Evolutionary conservation across 2,329 filamentous ascomycete species (phyloP).

Genomic region (Curvularia sp.): DNA sequence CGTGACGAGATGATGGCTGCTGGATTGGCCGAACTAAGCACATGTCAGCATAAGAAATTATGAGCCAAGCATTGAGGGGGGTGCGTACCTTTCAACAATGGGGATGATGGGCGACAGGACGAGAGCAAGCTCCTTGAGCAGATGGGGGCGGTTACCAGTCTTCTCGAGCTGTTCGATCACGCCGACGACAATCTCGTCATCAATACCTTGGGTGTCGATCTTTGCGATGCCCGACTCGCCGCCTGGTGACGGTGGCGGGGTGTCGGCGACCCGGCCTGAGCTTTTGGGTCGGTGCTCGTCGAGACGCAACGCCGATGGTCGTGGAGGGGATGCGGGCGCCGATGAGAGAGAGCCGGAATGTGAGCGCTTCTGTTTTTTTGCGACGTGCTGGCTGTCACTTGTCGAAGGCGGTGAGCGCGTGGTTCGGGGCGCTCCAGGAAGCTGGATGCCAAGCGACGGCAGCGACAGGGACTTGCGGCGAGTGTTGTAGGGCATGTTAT

Average conservation of each 20-base stretch:
- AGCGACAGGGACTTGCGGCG: slow-evolving; percentile 94
- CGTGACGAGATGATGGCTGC: slow-evolving; percentile 94
- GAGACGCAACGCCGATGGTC: slow-evolving; percentile 56
- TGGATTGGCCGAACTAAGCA: slow-evolving; percentile 87
- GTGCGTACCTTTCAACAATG: slow-evolving; percentile 87
- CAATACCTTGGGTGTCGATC: slow-evolving; percentile 82
- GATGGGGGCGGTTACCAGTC: slow-evolving; percentile 88
- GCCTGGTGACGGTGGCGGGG: slow-evolving; percentile 77
- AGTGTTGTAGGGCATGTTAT: slow-evolving; percentile 89
- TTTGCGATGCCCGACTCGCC: slow-evolving; percentile 60
- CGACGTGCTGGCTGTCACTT: slow-evolving; percentile 64
- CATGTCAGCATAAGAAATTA: slow-evolving; percentile 45
- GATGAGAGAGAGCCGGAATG: slow-evolving; percentile 61
- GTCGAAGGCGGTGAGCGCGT: slow-evolving; percentile 61
- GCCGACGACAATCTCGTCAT: slow-evolving; percentile 93
- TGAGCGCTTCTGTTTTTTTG: slow-evolving; percentile 75
- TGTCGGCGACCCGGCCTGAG: slow-evolving; percentile 63
- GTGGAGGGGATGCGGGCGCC: slow-evolving; percentile 54
- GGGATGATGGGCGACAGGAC: slow-evolving; percentile 77
- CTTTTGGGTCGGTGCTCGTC: slow-evolving; percentile 55
- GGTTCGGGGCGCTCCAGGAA: slow-evolving; percentile 63
- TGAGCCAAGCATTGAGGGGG: background rate
- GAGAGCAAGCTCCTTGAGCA: slow-evolving; percentile 90
- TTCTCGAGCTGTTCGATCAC: slow-evolving; percentile 88
- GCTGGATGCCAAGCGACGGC: slow-evolving; percentile 88